A percentile compares a stretch with the other conserved stretches of the same genome.
Conservation (phyloP, 1,284 basidiomycete genomes). For the Phylloboletellus chloephorus region DNA sequence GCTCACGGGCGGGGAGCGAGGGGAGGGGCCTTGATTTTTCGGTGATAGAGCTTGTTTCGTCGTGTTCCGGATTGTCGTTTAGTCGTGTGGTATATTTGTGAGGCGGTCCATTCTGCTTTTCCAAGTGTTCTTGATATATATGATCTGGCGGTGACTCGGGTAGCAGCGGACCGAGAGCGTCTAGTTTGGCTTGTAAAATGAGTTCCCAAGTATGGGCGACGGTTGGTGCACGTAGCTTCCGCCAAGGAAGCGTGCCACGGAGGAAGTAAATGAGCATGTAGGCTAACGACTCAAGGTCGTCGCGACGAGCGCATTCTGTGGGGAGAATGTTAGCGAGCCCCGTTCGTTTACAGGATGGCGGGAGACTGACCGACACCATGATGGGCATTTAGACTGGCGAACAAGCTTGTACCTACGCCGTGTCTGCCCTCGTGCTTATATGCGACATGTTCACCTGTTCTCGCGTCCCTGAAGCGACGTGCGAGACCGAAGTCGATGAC, state of each 20-base stretch:
- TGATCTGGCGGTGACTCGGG: slow-evolving; percentile 21
- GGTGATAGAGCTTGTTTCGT: slow-evolving; percentile 10
- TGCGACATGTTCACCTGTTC: slow-evolving; percentile 84
- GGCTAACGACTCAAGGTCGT: slow-evolving; percentile 88
- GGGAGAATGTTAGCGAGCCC: slow-evolving; percentile 5
- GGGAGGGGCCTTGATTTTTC: slow-evolving; percentile 20
- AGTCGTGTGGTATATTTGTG: slow-evolving; percentile 6
- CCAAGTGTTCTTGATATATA: slow-evolving; percentile 9
- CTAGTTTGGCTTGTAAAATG: slow-evolving; percentile 64
- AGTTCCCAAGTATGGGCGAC: slow-evolving; percentile 79
- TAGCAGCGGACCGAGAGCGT: slow-evolving; percentile 31
- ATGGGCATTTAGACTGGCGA: slow-evolving; percentile 94
- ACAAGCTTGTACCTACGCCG: slow-evolving; percentile 89
- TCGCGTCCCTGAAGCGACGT: slow-evolving; percentile 89
- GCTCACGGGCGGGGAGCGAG: slow-evolving; percentile 2
- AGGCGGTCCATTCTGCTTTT: slow-evolving; percentile 1
- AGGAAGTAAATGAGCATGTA: slow-evolving; percentile 94
- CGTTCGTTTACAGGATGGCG: not conserved
- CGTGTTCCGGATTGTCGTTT: slow-evolving; percentile 13
- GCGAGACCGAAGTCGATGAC: slow-evolving; percentile 97
- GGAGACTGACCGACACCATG: slow-evolving; percentile 69
- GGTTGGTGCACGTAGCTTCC: slow-evolving; percentile 72
- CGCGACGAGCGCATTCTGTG: slow-evolving; percentile 78
- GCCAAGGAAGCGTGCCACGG: slow-evolving; percentile 86
- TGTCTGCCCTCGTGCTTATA: slow-evolving; percentile 86